Evolutionary conservation across 116 monocot species (phyloP), one percentile per base, ranked within the genome.

Genomic region (Trichopus zeylanicus): DNA sequence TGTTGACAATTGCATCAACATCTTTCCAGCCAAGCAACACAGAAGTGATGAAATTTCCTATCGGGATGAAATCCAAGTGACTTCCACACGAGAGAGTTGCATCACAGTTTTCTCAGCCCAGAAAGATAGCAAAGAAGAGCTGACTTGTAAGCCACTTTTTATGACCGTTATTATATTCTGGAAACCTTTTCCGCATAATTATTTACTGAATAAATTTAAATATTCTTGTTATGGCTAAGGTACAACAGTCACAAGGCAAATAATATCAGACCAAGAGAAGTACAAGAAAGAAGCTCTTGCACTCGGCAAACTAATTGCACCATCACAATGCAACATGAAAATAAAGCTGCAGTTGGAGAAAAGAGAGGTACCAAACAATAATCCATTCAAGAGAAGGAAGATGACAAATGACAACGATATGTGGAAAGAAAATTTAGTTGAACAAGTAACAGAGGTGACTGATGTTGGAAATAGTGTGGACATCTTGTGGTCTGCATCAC

Each of bases 351-450:
- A 56, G 57, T 29, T 55, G 63, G 58, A 33, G 23, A 63, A 22
- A 31, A 58, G 39, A 30, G 58, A 67, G 1, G 11, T 75, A 24
- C 91, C 83, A 22, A 55, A 86, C 22, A 86, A 86, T 49, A 86
- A 91, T 60, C 86, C 86, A 42, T 91, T 86, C 67, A 86, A 83
- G 73, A 82, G 66, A 63, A 73, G 64, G 29, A 85, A 76, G 57
- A 4, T 78, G n/a, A n/a, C n/a, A 55, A 55, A 51, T 32, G 29
- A 22, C 47, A 26, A 19, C 25, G 37, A 61, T 34, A 46, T 47
- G 35, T 46, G 47, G 25, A 20, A 6, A 34, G 47, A 51, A 24
- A 39, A 46, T 18, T 29, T 9, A 1, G 29, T 28, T 25, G 64
- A 73, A 52, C 58, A 63, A 21, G 42, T 55, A 31, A 67, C 80